Evolutionary conservation across 352 stramenopile species (phyloP).

Genomic region (Pythium plurisporium): DNA sequence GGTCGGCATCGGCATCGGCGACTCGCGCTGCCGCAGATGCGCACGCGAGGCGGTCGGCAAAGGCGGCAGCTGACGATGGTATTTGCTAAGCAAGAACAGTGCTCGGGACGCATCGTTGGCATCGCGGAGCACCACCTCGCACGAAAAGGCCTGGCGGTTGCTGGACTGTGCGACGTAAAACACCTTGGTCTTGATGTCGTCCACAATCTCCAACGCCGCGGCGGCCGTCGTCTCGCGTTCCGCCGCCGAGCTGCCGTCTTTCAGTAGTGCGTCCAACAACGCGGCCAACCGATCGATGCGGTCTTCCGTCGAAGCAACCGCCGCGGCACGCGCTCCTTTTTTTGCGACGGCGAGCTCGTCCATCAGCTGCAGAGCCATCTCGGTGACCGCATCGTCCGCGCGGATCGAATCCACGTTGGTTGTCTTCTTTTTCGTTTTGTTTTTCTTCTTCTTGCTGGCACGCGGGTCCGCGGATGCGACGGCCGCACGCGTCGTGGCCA

Average conservation of each 20-base stretch:
- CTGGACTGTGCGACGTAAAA: background rate
- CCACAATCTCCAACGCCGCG: constrained; percentile 1
- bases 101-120: background rate
- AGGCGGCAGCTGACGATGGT: constrained; percentile 1
- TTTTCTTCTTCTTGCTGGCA: constrained; percentile 20
- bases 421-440: constrained; percentile 26
- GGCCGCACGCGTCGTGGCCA: background rate
- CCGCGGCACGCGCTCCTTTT: too few species aligned
- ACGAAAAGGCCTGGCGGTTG: background rate
- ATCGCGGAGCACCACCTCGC: background rate
- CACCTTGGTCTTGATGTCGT: background rate
- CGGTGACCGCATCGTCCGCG: background rate
- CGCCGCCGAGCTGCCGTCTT: background rate
- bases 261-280: constrained; percentile 1
- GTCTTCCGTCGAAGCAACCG: background rate
- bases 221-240: background rate
- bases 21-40: background rate
- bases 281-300: background rate
- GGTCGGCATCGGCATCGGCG: background rate
- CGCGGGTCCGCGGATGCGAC: background rate
- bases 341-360: background rate
- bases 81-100: constrained; percentile 5
- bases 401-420: background rate
- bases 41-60: background rate
- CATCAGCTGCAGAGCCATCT: background rate